phyloP scores from a whole-genome alignment of 305 asterid species.

The Fraxinus ornus region DNA sequence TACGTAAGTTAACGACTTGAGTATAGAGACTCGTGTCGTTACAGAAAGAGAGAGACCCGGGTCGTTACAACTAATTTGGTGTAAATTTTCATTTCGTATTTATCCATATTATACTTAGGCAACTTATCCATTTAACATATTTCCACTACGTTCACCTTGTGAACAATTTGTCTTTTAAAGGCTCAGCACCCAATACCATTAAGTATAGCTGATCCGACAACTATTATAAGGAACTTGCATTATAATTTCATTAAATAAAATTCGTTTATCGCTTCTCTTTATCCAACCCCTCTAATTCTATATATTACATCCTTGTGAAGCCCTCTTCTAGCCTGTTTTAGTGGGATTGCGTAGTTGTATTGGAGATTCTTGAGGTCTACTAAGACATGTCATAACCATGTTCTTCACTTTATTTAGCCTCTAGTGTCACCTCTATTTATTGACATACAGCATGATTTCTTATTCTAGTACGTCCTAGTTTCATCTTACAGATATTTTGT shows the following conservation, averaged over 20 bases:
- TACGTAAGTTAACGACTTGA: not conserved
- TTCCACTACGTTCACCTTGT: not conserved
- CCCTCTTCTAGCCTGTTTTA: not conserved
- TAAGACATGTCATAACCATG: not conserved
- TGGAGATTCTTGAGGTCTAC: not conserved
- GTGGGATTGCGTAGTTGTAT: not conserved
- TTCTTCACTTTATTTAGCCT: not conserved
- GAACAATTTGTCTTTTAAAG: not conserved
- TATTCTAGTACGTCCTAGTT: not conserved
- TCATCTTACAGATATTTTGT: not conserved
- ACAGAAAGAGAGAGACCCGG: not conserved
- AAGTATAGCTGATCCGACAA: not conserved
- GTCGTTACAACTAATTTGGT: not conserved
- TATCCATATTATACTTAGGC: not conserved
- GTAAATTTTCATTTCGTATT: not conserved
- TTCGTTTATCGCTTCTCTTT: not conserved
- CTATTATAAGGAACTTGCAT: not conserved
- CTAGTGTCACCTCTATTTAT: not conserved
- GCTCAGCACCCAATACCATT: not conserved
- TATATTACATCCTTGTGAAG: not conserved
- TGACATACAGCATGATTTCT: not conserved
- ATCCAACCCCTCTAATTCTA: not conserved
- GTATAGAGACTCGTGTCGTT: not conserved
- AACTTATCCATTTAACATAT: not conserved
- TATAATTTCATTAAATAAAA: not conserved